Evolutionary conservation across 2,329 filamentous ascomycete species (phyloP).

Genomic region (Diaporthe humulicola): DNA sequence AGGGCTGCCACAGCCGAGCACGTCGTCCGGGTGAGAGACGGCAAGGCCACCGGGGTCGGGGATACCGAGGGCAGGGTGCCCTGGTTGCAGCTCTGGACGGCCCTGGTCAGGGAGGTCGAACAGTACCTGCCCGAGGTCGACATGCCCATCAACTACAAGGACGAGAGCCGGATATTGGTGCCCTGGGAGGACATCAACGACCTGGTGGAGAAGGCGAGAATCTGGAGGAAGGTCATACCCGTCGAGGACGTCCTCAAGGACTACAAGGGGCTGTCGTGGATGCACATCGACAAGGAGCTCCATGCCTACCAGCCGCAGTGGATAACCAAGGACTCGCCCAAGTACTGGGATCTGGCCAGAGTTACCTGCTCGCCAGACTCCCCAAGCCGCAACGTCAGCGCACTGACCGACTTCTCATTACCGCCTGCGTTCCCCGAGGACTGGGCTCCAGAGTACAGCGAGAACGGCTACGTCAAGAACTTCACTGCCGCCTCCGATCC

Average conservation of each 20-base stretch:
- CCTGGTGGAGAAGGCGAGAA: slow-evolving; percentile 62
- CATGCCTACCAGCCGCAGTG: slow-evolving; percentile 61
- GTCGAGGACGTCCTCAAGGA: slow-evolving; percentile 58
- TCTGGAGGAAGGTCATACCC: slow-evolving; percentile 57
- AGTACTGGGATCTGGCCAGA: slow-evolving; percentile 71
- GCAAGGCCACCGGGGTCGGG: slow-evolving; percentile 56
- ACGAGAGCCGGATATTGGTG: slow-evolving; percentile 73
- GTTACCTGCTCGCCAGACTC: slow-evolving; percentile 70
- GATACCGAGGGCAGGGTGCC: slow-evolving; percentile 55
- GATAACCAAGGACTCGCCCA: slow-evolving; percentile 57
- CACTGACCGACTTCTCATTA: slow-evolving; percentile 52
- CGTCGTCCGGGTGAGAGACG: slow-evolving; percentile 62
- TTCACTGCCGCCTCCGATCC: slow-evolving; percentile 68
- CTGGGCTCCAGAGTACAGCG: slow-evolving; percentile 47
- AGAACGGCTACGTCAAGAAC: slow-evolving; percentile 65
- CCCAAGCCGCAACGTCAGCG: slow-evolving; percentile 56
- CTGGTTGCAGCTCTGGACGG: slow-evolving; percentile 63
- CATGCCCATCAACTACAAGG: slow-evolving; percentile 75
- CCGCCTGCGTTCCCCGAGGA: slow-evolving; percentile 41
- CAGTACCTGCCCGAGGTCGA: slow-evolving; percentile 72
- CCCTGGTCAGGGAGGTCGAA: slow-evolving; percentile 65
- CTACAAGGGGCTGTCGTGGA: slow-evolving; percentile 55
- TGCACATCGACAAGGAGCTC: slow-evolving; percentile 50
- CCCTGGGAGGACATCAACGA: slow-evolving; percentile 68
- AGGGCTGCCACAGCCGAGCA: slow-evolving; percentile 59